Evolutionary conservation across 768 basidiomycete species (phyloP).

Genomic region (Termitomyces sp.): DNA sequence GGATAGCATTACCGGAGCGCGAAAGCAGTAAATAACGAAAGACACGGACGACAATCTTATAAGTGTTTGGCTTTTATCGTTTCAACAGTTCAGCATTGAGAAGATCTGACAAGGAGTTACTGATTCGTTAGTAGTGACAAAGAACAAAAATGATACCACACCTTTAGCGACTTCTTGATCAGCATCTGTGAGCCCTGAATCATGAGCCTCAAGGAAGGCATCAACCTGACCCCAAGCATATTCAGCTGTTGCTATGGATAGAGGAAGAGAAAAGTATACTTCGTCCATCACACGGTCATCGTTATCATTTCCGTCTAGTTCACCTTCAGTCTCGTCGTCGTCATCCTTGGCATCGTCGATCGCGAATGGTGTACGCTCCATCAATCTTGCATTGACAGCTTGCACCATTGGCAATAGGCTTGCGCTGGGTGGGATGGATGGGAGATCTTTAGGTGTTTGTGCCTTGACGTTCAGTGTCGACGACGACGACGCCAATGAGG

Average conservation of each 20-base stretch:
- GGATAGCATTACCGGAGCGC: slow-evolving; percentile 4
- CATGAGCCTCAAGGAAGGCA: slow-evolving; percentile 92
- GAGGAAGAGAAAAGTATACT: slow-evolving; percentile 28
- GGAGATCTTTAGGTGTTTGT: slow-evolving; percentile 19
- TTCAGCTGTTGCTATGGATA: not conserved
- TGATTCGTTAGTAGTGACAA: not conserved
- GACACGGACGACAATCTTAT: not conserved
- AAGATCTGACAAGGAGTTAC: slow-evolving; percentile 14
- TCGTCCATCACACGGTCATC: slow-evolving; percentile 88
- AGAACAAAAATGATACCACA: slow-evolving; percentile 22
- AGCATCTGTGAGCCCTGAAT: slow-evolving; percentile 75
- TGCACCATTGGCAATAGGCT: slow-evolving; percentile 59
- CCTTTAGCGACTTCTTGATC: slow-evolving; percentile 77
- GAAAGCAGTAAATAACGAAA: slow-evolving; percentile 3
- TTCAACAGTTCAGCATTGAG: slow-evolving; percentile 23
- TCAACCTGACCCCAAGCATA: slow-evolving; percentile 51
- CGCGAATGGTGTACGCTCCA: slow-evolving; percentile 94
- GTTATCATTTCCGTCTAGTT: slow-evolving; percentile 47
- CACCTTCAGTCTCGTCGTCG: slow-evolving; percentile 51
- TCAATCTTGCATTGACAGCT: slow-evolving; percentile 74
- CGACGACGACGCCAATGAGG: slow-evolving; percentile 19
- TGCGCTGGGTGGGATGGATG: slow-evolving; percentile 29
- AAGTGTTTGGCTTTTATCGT: slow-evolving; percentile 2
- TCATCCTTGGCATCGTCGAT: slow-evolving; percentile 91
- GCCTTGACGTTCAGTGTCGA: slow-evolving; percentile 43